Evolutionary conservation across 345 rosid genomes (phyloP).

Genomic region (Pistacia integerrima): DNA sequence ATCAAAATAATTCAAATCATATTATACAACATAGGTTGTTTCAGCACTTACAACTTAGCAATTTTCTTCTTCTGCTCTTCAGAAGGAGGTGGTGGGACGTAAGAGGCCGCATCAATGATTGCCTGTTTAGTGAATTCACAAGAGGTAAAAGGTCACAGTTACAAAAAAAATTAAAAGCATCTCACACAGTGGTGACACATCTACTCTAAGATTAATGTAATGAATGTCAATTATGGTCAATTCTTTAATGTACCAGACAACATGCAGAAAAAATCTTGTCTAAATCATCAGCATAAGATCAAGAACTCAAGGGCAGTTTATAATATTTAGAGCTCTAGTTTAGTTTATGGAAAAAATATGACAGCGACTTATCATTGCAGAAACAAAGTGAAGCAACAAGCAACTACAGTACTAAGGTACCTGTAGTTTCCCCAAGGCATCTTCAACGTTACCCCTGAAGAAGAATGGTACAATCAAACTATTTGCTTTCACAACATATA

Average conservation of each 20-base stretch:
- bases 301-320: background rate
- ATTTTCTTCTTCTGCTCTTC: slow-evolving; percentile 98
- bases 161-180: background rate
- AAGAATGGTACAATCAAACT: slow-evolving; percentile 22
- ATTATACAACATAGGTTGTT: background rate
- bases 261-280: background rate
- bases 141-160: background rate
- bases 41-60: slow-evolving; percentile 59
- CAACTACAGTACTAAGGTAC: slow-evolving; percentile 32
- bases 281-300: background rate
- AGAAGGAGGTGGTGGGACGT: slow-evolving; percentile 96
- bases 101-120: slow-evolving; percentile 87
- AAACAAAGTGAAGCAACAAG: background rate
- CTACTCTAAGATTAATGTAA: background rate
- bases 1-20: slow-evolving; percentile 2
- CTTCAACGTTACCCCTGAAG: slow-evolving; percentile 88
- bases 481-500: slow-evolving; percentile 7
- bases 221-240: background rate
- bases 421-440: slow-evolving; percentile 88
- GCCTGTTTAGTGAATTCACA: slow-evolving; percentile 48
- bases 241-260: background rate
- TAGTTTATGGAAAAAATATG: background rate
- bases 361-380: slow-evolving; percentile 3
- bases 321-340: background rate
- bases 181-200: background rate